These are phyloP conservation scores for Malassezia vespertilionis DNA, from an alignment of 1,284 basidiomycete genomes.

Conservation along the genomic window DNA sequence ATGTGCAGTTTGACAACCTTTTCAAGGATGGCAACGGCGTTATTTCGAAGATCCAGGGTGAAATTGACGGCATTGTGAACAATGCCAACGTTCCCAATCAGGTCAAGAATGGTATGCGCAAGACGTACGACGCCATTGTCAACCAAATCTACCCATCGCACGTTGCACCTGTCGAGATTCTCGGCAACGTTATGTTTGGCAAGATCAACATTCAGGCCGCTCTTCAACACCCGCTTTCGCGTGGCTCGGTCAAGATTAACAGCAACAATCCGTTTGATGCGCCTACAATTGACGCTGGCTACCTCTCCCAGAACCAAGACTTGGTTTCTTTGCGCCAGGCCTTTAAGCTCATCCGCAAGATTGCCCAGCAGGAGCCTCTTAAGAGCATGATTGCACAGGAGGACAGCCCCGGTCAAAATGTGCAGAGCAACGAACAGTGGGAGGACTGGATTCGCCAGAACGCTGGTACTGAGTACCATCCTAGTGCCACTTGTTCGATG, in stretches of 20 bases:
- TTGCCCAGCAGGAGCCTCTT: slow-evolving; percentile 22
- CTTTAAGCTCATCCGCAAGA: slow-evolving; percentile 28
- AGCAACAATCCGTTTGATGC: slow-evolving; percentile 24
- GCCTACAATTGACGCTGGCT: slow-evolving; percentile 35
- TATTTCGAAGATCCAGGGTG: slow-evolving; percentile 18
- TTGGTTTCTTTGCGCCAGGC: slow-evolving; percentile 28
- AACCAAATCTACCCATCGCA: slow-evolving; percentile 19
- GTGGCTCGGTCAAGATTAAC: slow-evolving; percentile 30
- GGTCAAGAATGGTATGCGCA: slow-evolving; percentile 21
- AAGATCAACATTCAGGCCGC: slow-evolving; percentile 26
- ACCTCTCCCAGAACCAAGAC: slow-evolving; percentile 26
- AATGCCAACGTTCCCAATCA: slow-evolving; percentile 19
- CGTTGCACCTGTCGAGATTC: slow-evolving; percentile 31
- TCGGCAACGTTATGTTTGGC: slow-evolving; percentile 28
- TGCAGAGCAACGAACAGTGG: slow-evolving; percentile 20
- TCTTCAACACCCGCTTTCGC: slow-evolving; percentile 38
- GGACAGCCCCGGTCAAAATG: slow-evolving; percentile 17
- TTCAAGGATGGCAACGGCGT: slow-evolving; percentile 15
- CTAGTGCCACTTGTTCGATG: slow-evolving; percentile 58
- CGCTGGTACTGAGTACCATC: slow-evolving; percentile 45
- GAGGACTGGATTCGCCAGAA: slow-evolving; percentile 24
- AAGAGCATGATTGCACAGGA: slow-evolving; percentile 17
- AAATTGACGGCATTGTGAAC: slow-evolving; percentile 19
- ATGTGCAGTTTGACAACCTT: slow-evolving; percentile 27
- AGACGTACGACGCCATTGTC: slow-evolving; percentile 13